Conservation (phyloP, 2,329 filamentous ascomycete genomes). For the Curvularia lunata region DNA sequence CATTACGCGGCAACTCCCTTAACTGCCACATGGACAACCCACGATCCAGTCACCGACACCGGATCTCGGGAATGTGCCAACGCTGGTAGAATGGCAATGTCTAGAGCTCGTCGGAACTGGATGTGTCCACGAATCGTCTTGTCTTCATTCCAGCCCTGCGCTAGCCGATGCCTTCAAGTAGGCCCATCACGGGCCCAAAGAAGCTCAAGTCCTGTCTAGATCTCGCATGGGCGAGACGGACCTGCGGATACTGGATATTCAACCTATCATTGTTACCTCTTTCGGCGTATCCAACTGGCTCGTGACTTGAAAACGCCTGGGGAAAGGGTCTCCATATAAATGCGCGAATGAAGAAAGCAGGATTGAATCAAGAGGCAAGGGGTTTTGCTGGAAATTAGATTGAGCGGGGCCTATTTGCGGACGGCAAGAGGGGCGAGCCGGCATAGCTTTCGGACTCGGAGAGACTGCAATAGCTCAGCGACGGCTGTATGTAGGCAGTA, state of each 20-base stretch:
- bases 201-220: background rate
- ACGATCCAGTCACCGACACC: conserved; percentile 4
- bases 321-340: conserved; percentile 8
- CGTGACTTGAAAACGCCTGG: conserved; percentile 6
- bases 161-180: conserved; percentile 10
- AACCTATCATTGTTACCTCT: conserved; percentile 20
- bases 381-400: conserved; percentile 22
- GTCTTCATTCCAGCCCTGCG: conserved; percentile 12
- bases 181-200: conserved; percentile 17
- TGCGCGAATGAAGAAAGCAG: background rate
- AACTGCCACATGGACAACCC: background rate
- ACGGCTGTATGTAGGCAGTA: background rate
- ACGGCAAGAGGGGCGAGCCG: conserved; percentile 5
- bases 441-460: background rate
- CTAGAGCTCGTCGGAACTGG: conserved; percentile 9
- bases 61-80: background rate
- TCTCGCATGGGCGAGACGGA: conserved; percentile 14
- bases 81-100: background rate
- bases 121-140: conserved; percentile 8
- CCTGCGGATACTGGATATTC: conserved; percentile 9
- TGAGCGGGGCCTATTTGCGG: conserved; percentile 22
- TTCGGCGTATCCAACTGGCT: conserved; percentile 24
- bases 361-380: background rate
- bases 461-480: background rate
- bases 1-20: conserved; percentile 6